Percentiles rank a stretch among this genome's conserved stretches.
Conservation (phyloP, 768 basidiomycete genomes). For the Mycena leptocephala region DNA sequence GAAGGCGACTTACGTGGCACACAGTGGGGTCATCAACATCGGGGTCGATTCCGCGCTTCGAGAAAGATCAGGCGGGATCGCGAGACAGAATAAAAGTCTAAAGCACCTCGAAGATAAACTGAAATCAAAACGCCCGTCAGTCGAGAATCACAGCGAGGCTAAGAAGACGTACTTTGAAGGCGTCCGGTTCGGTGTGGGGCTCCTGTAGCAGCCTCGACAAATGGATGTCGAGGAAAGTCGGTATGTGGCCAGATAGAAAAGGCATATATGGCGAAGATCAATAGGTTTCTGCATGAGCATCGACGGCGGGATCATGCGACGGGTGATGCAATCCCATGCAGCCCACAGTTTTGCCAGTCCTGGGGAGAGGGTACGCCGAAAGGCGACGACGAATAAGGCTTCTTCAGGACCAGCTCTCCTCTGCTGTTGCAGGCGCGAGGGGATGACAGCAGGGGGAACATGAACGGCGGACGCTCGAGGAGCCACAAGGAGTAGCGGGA, state of each 20-base stretch:
- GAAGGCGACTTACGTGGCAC: constrained; percentile 77
- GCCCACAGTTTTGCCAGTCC: constrained; percentile 93
- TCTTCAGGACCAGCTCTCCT: constrained; percentile 41
- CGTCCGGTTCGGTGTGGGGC: constrained; percentile 87
- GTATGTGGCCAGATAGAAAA: constrained; percentile 99
- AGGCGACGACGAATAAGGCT: constrained; percentile 53
- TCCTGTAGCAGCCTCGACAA: constrained; percentile 83
- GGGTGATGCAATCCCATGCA: constrained; percentile 89
- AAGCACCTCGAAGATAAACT: constrained; percentile 85
- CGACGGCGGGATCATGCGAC: constrained; percentile 87
- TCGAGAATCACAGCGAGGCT: not conserved
- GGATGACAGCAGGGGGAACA: constrained; percentile 75
- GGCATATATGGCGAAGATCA: constrained; percentile 93
- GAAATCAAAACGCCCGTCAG: not conserved
- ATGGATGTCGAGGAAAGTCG: constrained; percentile 93
- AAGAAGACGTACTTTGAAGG: constrained; percentile 72
- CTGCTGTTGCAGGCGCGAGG: constrained; percentile 46
- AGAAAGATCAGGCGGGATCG: constrained; percentile 18
- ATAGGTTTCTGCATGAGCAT: constrained; percentile 95
- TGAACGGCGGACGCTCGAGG: constrained; percentile 88
- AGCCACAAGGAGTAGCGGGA: constrained; percentile 91
- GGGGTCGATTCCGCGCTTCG: constrained; percentile 95
- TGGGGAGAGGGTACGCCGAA: constrained; percentile 80
- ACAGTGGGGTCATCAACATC: constrained; percentile 91
- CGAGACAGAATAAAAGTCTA: not conserved